These are phyloP conservation scores for Xenosphaeropsis pyriputrescens DNA, from an alignment of 2,329 filamentous ascomycete species.

Conservation along the genomic window DNA sequence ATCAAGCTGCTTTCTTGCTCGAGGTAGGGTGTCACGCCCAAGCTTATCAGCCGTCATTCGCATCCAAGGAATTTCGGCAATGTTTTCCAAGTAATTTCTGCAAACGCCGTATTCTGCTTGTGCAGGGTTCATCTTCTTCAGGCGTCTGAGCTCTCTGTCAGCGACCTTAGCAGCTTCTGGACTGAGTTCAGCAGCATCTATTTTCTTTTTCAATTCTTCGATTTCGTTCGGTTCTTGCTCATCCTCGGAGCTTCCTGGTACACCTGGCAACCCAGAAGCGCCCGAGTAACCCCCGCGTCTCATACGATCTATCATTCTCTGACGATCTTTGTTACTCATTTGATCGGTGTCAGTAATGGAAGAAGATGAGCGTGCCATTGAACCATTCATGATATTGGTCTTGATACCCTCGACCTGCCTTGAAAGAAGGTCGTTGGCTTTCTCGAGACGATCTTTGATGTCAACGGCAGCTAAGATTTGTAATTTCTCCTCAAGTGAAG, in stretches of 20 bases:
- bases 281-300: conserved; percentile 8
- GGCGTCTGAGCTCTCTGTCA: conserved; percentile 70
- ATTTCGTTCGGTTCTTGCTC: conserved; percentile 81
- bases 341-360: conserved; percentile 43
- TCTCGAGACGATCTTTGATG: conserved; percentile 62
- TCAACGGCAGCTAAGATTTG: conserved; percentile 71
- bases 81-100: conserved; percentile 82
- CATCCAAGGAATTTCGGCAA: conserved; percentile 89
- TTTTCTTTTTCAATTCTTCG: conserved; percentile 77
- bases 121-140: conserved; percentile 91
- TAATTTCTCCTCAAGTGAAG: conserved; percentile 81
- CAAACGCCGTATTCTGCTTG: conserved; percentile 94
- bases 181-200: conserved; percentile 68
- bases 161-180: conserved; percentile 83
- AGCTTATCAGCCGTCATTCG: conserved; percentile 74
- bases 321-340: conserved; percentile 26
- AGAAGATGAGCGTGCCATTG: conserved; percentile 64
- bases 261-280: conserved; percentile 17
- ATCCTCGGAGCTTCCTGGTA: conserved; percentile 29
- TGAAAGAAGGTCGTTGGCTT: conserved; percentile 71
- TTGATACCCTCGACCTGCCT: conserved; percentile 75
- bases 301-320: conserved; percentile 7
- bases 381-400: conserved; percentile 47
- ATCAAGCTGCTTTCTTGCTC: conserved; percentile 79
- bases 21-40: conserved; percentile 61